These are phyloP conservation scores for Eremothecium cymbalariae DNA, from an alignment of 1,139 yeast species.

Conservation along the genomic window DNA sequence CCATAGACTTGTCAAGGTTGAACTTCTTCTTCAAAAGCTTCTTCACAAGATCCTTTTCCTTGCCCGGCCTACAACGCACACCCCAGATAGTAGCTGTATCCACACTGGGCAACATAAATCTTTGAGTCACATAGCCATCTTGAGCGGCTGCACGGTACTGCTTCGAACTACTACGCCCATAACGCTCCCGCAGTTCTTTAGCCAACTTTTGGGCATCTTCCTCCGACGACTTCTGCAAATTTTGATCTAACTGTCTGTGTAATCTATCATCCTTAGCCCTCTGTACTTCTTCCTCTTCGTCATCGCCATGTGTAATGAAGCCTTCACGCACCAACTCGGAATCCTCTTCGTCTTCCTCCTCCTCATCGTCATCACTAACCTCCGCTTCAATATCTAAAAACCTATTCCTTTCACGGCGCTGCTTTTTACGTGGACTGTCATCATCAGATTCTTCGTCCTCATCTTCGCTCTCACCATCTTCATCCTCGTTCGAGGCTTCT, in stretches of 20 bases:
- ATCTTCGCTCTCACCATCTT: constrained; percentile 42
- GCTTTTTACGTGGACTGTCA: constrained; percentile 52
- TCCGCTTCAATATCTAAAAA: constrained; percentile 98
- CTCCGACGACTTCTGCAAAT: constrained; percentile 82
- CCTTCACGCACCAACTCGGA: constrained; percentile 83
- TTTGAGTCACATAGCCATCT: constrained; percentile 82
- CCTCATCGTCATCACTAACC: constrained; percentile 97
- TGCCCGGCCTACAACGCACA: constrained; percentile 84
- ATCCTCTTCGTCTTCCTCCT: constrained; percentile 87
- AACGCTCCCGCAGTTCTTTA: constrained; percentile 83
- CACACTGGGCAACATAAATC: constrained; percentile 87
- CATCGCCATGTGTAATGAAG: constrained; percentile 55
- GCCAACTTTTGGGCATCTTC: constrained; percentile 95
- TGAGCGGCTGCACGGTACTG: constrained; percentile 79
- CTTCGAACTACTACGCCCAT: constrained; percentile 75
- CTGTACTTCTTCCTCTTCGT: constrained; percentile 46
- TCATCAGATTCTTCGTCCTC: constrained; percentile 61
- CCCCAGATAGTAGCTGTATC: constrained; percentile 97
- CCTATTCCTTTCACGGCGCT: constrained; percentile 71
- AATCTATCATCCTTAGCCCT: constrained; percentile 48
- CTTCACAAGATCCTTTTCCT: constrained; percentile 85
- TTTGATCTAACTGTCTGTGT: constrained; percentile 86
- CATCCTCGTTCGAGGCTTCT: constrained; percentile 20
- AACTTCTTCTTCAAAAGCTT: constrained; percentile 71
- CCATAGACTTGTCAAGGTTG: constrained; percentile 37